These are phyloP conservation scores for Diddensiella transvaalensis DNA, from an alignment of 805 yeast species.

Conservation along the genomic window DNA sequence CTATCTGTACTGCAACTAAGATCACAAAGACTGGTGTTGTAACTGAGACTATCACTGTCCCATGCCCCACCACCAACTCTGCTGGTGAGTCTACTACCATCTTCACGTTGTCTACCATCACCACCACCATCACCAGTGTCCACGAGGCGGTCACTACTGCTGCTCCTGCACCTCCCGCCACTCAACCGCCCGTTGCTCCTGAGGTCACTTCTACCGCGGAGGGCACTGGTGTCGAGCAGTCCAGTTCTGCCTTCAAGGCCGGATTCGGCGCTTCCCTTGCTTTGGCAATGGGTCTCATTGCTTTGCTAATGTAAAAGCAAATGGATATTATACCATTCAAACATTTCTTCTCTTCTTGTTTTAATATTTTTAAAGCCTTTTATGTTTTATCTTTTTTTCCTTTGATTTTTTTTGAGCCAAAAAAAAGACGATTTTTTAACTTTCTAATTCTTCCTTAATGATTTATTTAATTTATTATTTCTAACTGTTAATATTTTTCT, in stretches of 20 bases:
- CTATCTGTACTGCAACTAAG: constrained; percentile 1
- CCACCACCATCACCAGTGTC: neutral
- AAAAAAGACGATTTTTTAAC: no score
- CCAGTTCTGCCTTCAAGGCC: constrained; percentile 1
- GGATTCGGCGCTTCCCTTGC: neutral
- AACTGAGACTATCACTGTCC: constrained; percentile 2
- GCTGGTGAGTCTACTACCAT: constrained; percentile 4
- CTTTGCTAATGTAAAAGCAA: neutral
- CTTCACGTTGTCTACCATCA: neutral
- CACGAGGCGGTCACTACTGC: constrained; percentile 2
- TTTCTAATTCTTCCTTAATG: neutral
- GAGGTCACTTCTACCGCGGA: neutral
- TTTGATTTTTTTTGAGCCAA: no score
- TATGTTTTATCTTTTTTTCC: neutral
- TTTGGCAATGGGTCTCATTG: constrained; percentile 2
- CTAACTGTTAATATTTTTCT: no score
- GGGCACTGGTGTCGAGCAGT: constrained; percentile 2
- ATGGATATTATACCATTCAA: neutral
- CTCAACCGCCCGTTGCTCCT: neutral
- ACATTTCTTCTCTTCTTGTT: neutral
- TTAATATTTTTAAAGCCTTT: neutral
- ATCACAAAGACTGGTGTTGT: neutral
- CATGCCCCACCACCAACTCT: constrained; percentile 3
- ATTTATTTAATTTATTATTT: no score
- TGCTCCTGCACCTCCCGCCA: constrained; percentile 6